phyloP scores from a whole-genome alignment of 192 early-diverging fungal genomes.

The Dissophora ornata region DNA sequence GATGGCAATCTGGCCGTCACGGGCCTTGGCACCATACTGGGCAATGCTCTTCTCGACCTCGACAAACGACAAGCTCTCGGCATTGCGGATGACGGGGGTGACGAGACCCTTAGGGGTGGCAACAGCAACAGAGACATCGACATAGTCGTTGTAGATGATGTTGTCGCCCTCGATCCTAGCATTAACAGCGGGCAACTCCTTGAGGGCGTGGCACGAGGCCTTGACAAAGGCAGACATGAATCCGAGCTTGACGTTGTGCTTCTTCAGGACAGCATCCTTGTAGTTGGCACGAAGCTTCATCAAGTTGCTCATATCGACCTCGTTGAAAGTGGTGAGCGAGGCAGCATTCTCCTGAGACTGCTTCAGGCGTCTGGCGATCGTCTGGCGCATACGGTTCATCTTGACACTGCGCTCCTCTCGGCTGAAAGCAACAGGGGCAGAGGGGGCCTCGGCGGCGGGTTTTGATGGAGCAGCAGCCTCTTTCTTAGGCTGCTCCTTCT shows the following conservation, averaged over 20 bases:
- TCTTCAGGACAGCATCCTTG: constrained; percentile 94
- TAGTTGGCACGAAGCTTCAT: constrained; percentile 92
- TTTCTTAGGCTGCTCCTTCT: constrained; percentile 56
- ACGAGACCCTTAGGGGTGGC: constrained; percentile 99
- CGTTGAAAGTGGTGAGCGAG: constrained; percentile 98
- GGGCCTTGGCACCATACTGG: constrained; percentile 88
- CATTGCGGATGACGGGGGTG: constrained; percentile 95
- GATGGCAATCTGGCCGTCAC: constrained; percentile 94
- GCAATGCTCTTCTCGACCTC: constrained; percentile 93
- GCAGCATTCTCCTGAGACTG: constrained; percentile 97
- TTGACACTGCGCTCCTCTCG: constrained; percentile 72
- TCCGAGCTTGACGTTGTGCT: constrained; percentile 96
- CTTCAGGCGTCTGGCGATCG: constrained; percentile 95
- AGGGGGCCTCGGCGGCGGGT: constrained; percentile 44
- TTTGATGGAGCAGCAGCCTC: constrained; percentile 51
- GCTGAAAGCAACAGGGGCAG: constrained; percentile 60
- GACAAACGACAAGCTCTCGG: constrained; percentile 85
- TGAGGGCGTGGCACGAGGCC: constrained; percentile 86
- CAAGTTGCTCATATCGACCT: constrained; percentile 97
- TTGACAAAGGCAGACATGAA: constrained; percentile 99
- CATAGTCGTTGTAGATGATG: constrained; percentile 93
- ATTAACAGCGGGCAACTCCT: constrained; percentile 94
- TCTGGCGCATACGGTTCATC: constrained; percentile 98
- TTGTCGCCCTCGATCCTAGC: constrained; percentile 94
- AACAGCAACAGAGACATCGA: constrained; percentile 96